Evolutionary conservation across 352 stramenopile genomes (phyloP).

Genomic region (Globisporangium parvum): DNA sequence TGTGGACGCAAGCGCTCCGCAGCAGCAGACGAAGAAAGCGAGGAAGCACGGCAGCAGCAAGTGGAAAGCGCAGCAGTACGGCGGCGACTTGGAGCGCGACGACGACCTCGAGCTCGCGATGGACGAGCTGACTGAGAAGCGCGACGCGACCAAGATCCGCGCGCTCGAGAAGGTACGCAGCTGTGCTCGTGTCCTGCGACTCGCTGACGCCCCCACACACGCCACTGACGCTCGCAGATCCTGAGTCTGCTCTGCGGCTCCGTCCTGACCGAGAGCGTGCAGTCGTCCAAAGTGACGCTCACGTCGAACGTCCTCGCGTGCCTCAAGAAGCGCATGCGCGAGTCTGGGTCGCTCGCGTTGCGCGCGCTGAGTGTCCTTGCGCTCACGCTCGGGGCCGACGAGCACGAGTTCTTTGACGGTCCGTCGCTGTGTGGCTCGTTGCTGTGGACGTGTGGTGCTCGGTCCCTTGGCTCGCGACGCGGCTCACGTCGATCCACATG

Average conservation of each 20-base stretch:
- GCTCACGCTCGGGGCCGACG: conserved; percentile 48
- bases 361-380: conserved; percentile 41
- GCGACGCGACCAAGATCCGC: conserved; percentile 50
- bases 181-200: neutral
- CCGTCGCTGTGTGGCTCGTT: neutral
- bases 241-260: conserved; percentile 29
- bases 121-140: conserved; percentile 57
- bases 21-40: neutral
- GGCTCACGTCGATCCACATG: too few relatives aligned
- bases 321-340: conserved; percentile 52
- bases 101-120: conserved; percentile 43
- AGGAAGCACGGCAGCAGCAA: conserved; percentile 24
- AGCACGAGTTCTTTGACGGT: conserved; percentile 45
- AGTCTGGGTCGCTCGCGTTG: conserved; percentile 42
- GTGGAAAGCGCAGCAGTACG: conserved; percentile 29
- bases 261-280: conserved; percentile 36
- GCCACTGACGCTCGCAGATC: conserved; percentile 16
- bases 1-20: neutral
- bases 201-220: neutral
- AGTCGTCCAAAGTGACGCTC: conserved; percentile 31
- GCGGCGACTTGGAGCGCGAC: conserved; percentile 20
- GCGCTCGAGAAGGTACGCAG: conserved; percentile 33
- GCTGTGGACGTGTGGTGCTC: too few relatives aligned
- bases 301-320: conserved; percentile 34
- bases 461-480: too few relatives aligned